Base-by-base conservation (phyloP, 140 eudicot species). In the Anethum foeniculum region DNA sequence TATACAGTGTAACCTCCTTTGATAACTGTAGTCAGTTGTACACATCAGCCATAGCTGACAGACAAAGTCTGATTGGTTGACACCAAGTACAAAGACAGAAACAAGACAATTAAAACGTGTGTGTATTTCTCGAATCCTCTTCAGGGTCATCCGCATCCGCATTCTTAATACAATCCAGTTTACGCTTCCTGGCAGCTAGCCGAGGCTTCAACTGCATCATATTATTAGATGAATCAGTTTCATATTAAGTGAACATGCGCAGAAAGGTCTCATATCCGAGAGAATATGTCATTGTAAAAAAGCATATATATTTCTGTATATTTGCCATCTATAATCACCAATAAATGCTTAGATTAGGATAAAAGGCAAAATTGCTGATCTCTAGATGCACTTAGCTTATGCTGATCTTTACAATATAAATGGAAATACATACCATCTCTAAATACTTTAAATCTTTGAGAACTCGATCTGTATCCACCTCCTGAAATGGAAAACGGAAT, bases 381-480 rank as follows among this genome's bases (percentile, higher is more conserved):
- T 60, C 16, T 3, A 60, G 16, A 60, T 60, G 69, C 69, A 60
- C 34, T 36, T 71, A 4, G 25, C 11, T 34, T 69, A 34, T 13
- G 34, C 36, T 27, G n/a, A 32, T 69, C 27, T 71, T 10, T 7
- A 75, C 7, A 6, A 27, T 46, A 13, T 75, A 46, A 75, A 75
- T 43, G n/a, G 23, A 36, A 38, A 48, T 77, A 84, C 91, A 72
- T 95, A 95, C 99, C 97, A 90, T 82, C 85, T 95, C 97, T 78
- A 95, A 84, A 84, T 91, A 95, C 90, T 93, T 95, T 83, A 95
- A 86, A 78, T 95, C 98, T 89, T 84, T 95, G 83, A 95, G 77
- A 82, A 95, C 89, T 87, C 93, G 87, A 34, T 91, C 96, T 1
- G 97, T 91, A 75, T 86, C 89, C 54, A 95, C 85, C 87, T 93